phyloP scores from a whole-genome alignment of 306 rosid genomes.

The Cucurbita moschata region DNA sequence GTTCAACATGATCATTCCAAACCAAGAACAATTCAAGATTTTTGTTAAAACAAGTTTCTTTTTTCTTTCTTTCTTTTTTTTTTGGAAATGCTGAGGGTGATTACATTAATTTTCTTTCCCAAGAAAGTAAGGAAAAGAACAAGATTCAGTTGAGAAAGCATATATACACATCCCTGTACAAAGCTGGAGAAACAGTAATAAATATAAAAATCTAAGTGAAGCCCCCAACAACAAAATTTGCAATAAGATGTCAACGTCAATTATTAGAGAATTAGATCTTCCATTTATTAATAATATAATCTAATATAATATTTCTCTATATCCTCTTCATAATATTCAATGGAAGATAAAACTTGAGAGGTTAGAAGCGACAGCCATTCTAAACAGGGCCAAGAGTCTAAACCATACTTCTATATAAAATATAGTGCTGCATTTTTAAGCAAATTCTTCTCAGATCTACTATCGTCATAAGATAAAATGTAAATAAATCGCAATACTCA shows the following conservation, averaged over 20 bases:
- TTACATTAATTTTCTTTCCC: not conserved
- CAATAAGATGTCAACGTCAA: not conserved
- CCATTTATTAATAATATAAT: not conserved
- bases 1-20: not conserved
- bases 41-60: not conserved
- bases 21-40: not conserved
- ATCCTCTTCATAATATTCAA: not conserved
- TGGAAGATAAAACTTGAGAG: not conserved
- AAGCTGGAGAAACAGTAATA: not conserved
- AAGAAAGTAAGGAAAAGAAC: not conserved
- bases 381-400: not conserved
- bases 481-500: not conserved
- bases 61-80: too few species aligned
- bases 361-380: not conserved
- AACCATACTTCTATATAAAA: not conserved
- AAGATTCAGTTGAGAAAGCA: not conserved
- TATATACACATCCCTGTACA: not conserved
- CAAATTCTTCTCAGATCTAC: not conserved
- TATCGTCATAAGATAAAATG: not conserved
- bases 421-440: not conserved
- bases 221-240: not conserved
- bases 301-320: not conserved
- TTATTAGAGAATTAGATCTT: not conserved
- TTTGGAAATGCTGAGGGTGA: not conserved
- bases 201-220: not conserved